Evolutionary conservation across 352 stramenopile species (phyloP), one percentile per base, ranked within the genome.

Genomic region (Phytophthora idaei): DNA sequence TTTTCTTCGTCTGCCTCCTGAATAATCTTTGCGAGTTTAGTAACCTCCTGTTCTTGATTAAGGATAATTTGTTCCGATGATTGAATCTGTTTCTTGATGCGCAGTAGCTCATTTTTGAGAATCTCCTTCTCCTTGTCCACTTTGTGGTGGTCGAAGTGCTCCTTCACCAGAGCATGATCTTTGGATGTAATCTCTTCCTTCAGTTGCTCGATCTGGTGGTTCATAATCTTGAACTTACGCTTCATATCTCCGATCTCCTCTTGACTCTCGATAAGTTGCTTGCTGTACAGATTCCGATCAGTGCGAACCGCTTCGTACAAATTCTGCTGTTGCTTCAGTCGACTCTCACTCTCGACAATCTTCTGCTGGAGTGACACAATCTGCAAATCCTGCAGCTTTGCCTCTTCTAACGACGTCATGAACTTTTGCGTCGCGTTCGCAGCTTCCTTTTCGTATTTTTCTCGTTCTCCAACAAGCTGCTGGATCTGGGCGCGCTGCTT

Each of bases 171-270:
- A 32, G 79, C 72, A 49, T 97, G 90, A 67, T 98, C 92, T 61
- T 97, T 98, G 11, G 74, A 77, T n/a, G 91, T 97, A 68, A 98
- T 97, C 51, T 98, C 92, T 68, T 98, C 88, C 59, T 97, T 97
- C 14, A 98, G 76, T 55, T 96, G 87, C 49, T 97, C 90, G 45
- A 98, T 97, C 54, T 96, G 82, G 55, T 97, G 86, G 53, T 96
- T 97, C 80, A 96, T 96, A 25, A 95, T 90, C 66, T 97, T 96
- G 57, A 98, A 98, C 50, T 90, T 89, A 21, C 84, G 76, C 73
- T 97, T 97, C 82, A 97, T 92, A 37, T 92, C 80, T 21, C 74
- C 79, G 39, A 98, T 98, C 50, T 95, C 87, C 28, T 97, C 89
- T 58, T 97, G 87, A n/a, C 74, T 83, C 68, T 98, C 94, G 46